Evolutionary conservation across 2,329 filamentous ascomycete genomes (phyloP), one percentile per base, ranked within the genome.

Genomic region (Verticillium longisporum): DNA sequence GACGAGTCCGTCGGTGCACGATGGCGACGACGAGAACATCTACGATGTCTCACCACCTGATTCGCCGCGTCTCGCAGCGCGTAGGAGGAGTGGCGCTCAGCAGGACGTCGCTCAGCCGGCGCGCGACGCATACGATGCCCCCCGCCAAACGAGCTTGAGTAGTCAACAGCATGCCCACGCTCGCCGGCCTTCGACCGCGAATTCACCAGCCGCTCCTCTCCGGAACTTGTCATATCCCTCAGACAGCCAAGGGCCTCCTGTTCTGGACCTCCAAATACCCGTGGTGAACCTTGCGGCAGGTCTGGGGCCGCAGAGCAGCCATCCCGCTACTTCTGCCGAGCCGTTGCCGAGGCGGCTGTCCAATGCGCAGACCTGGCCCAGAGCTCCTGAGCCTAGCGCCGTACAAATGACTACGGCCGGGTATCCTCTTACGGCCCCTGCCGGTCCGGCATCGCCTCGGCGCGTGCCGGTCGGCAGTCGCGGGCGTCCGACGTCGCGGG

Each of bases 401-500:
- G 62, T 32, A 58, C 67, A 5, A 18, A 53, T 11, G 7, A 21
- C 45, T 26, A 10, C 45, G 2, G 58, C 62, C 14, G 75, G 72
- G 4, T 76, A 78, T 63, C 76, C 79, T 1, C 75, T 72, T 59
- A 80, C 79, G 9, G 77, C 75, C 5, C 68, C 73, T 4, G 68
- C 65, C 1, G 68, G 72, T 14, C 61, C 69, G 31, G 69, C 72
- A 58, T 74, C 75, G 11, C 69, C 77, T 1, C 75, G 77, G 1
- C 77, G 77, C 34, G 72, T 77, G 5, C 75, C 75, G 36, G 70
- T 78, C 10, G 75, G 74, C 56, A 72, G 71, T 60, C 71, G 71
- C n/a, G 5, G 73, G 80, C 32, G 82, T 85, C 45, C 79, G 80
- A 59, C 83, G 83, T 6, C 74, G 86, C 36, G 86, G 18, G 58